phyloP scores from a whole-genome alignment of 345 rosid species.

The Salix brachista region DNA sequence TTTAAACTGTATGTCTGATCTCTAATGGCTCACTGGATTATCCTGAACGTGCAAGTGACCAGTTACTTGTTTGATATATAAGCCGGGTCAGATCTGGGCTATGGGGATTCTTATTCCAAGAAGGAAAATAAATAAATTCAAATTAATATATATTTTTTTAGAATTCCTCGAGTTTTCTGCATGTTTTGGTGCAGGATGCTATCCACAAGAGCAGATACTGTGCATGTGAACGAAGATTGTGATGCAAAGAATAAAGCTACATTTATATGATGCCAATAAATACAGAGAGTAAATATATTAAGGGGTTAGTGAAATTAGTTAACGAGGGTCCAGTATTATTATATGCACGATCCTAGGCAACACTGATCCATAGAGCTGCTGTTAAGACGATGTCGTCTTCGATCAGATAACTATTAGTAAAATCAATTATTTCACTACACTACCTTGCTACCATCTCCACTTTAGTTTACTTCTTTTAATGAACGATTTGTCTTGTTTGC shows the following conservation, averaged over 20 bases:
- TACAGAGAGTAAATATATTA: background rate
- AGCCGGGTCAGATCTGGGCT: background rate
- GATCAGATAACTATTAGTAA: background rate
- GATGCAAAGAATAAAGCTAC: background rate
- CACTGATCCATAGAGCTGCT: slow-evolving; percentile 34
- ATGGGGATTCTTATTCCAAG: background rate
- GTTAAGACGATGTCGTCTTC: background rate
- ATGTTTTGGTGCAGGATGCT: background rate
- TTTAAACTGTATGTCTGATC: too few species aligned
- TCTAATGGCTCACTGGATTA: too few species aligned
- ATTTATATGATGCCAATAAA: background rate
- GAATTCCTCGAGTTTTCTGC: background rate
- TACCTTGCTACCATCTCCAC: background rate
- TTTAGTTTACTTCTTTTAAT: slow-evolving; percentile 7
- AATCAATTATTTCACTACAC: background rate
- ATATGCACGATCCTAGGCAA: slow-evolving; percentile 46
- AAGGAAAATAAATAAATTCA: background rate
- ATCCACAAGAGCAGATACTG: background rate
- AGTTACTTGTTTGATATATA: too few species aligned
- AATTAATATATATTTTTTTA: background rate
- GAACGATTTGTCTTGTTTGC: background rate
- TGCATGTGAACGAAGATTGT: background rate
- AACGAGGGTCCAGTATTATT: background rate
- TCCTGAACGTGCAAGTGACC: too few species aligned
- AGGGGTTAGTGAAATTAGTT: background rate